Base-by-base conservation (phyloP, 176 grass and related monocot species). In the Paspalum vaginatum region DNA sequence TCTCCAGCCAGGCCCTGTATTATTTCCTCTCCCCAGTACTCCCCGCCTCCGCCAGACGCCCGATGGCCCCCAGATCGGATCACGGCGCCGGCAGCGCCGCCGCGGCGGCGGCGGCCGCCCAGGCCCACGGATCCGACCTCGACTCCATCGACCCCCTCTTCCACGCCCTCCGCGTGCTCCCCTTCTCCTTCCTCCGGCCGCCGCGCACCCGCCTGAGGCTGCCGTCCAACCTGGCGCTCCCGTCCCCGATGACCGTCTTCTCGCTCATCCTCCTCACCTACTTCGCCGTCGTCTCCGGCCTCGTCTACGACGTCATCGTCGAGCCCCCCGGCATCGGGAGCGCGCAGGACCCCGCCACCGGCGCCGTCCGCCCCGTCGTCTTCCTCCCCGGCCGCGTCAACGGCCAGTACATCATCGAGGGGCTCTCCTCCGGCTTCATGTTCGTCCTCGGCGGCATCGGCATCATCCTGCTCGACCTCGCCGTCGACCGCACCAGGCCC, bases 361-460 rank as follows among this genome's bases (percentile, higher is more conserved):
- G 93, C 18, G 72, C 96, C 41, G 93, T 94, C 63, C 90, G 90
- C 64, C 95, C 95, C 20, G 89, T 98, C 54, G 95, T 98, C 77
- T 98, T 98, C 83, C 87, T 98, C 18, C 88, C 92, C 0, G 95
- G 92, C 11, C 89, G 88, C 80, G 92, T 98, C 79, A 98, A 98
- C 78, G 85, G 85, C 24, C 95, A 98, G 85, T 99, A 99, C 90
- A 99, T 99, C 81, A 99, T 99, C 64, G 96, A 99, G 76, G 96
- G 96, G 4, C 90, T 99, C 79, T 99, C 96, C 18, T 99, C 96
- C 22, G 96, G 96, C 11, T 93, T 99, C 82, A 99, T 99, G 96
- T 95, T 99, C 72, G 40, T 95, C 45, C 86, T 99, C 15, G 96
- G 96, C 7, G 96, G 96, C 50, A 20, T 99, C 4, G 96, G 96